Base-by-base conservation (phyloP, 2,329 filamentous ascomycete genomes). In the Xylaria sp. region DNA sequence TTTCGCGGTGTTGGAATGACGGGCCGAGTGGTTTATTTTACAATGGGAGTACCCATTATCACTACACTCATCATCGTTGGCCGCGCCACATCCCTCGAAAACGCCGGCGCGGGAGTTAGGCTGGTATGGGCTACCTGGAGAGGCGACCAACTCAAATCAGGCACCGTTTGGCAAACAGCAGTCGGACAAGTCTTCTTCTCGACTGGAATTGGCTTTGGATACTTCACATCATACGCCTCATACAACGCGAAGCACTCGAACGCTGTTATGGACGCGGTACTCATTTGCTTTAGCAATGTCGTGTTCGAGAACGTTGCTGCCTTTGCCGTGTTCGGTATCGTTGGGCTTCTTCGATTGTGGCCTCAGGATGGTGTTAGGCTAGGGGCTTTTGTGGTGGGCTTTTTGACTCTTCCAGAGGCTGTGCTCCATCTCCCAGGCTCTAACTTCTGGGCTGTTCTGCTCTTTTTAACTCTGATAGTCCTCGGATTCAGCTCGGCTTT, bases 171-270 rank as follows among this genome's bases (percentile, higher is more conserved):
- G 84, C 84, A 87, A 70, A 84, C 82, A n/a, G 85, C 84, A 2
- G 80, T 82, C 7, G 84, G 84, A 1, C 85, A 87, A 63, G 84
- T 87, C 47, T 87, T 87, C 72, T 87, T 86, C 73, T 85, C 82
- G 0, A 86, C 83, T 0, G 84, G 84, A 3, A 82, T 87, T 28
- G 84, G 83, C 0, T 86, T 87, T 67, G 84, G 84, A 2, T 85
- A 84, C 69, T 87, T 85, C 63, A 87, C 83, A 0, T 82, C 80
- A 0, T 87, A 87, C 65, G 84, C 84, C 0, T 85, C 82, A 0
- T 87, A 86, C 71, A 87, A 87, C 75, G 67, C 83, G 78, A 78
- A 79, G 65, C 80, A 85, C 70, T 83, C 84, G 7, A 87, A 87
- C 53, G 84, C 84, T 1, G 84, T 87, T 0, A 82, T 84, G 80